A percentile compares a stretch with the other conserved stretches of the same genome.
Conservation (phyloP, 169 alveolate species). For the Cryptosporidium meleagridis region DNA sequence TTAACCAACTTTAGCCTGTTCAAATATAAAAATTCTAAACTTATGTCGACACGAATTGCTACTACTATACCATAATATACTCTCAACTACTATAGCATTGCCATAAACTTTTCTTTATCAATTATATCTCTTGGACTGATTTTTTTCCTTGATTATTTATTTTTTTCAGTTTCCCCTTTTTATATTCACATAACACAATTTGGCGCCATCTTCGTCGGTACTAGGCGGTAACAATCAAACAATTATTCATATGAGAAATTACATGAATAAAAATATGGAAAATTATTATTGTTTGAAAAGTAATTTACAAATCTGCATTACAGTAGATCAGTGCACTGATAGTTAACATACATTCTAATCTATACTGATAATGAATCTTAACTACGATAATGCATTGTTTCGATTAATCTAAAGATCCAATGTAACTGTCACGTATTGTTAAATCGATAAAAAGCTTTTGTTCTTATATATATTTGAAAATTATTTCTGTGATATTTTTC, state of each 20-base stretch:
- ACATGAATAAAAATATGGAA: background rate
- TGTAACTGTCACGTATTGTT: background rate
- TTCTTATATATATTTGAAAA: too few species aligned
- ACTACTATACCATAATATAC: background rate
- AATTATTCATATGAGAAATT: too few species aligned
- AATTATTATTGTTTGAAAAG: too few species aligned
- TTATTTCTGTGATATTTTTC: background rate
- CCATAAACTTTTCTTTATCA: background rate
- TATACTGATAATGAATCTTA: too few species aligned
- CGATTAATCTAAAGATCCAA: background rate
- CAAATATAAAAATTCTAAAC: background rate
- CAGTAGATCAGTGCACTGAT: too few species aligned
- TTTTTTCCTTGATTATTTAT: background rate
- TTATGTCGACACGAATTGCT: too few species aligned
- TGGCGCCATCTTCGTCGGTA: background rate
- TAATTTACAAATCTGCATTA: too few species aligned
- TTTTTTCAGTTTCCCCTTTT: background rate
- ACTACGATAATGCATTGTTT: too few species aligned
- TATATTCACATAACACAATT: background rate
- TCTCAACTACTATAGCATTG: background rate
- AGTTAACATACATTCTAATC: background rate
- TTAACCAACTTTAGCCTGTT: background rate
- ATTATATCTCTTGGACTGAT: background rate
- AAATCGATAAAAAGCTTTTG: too few species aligned
- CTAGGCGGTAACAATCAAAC: background rate